These are phyloP conservation scores for Coemansia sp. DNA, from an alignment of 192 early-diverging fungal genomes.

Conservation along the genomic window DNA sequence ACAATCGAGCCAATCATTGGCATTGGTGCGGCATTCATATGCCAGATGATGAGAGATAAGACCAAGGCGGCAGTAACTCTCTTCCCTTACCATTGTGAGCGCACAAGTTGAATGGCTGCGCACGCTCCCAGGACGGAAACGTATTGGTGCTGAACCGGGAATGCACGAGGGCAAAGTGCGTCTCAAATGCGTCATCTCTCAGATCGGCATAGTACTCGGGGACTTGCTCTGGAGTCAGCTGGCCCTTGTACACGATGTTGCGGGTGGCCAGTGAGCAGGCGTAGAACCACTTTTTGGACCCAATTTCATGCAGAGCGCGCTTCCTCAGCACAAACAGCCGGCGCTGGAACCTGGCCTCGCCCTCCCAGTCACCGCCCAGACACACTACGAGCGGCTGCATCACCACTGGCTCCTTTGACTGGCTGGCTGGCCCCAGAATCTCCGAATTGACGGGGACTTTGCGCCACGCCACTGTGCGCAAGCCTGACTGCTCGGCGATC, in stretches of 20 bases:
- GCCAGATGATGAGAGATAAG: not conserved
- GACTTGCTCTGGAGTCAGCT: constrained; percentile 91
- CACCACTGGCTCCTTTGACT: constrained; percentile 87
- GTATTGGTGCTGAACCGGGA: constrained; percentile 99
- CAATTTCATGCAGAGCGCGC: constrained; percentile 81
- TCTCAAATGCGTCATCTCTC: constrained; percentile 71
- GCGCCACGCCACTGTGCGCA: constrained; percentile 87
- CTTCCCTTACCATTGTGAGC: constrained; percentile 97
- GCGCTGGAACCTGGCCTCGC: constrained; percentile 65
- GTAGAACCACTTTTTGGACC: constrained; percentile 90
- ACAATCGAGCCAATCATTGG: too few species aligned
- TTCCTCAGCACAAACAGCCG: constrained; percentile 90
- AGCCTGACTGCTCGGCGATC: constrained; percentile 69
- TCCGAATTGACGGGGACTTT: constrained; percentile 76
- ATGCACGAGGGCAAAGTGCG: constrained; percentile 96
- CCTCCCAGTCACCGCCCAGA: constrained; percentile 30
- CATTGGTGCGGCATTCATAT: too few species aligned
- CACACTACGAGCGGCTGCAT: constrained; percentile 88
- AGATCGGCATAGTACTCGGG: constrained; percentile 92
- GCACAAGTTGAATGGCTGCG: constrained; percentile 97
- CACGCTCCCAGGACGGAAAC: constrained; percentile 98
- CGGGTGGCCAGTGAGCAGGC: constrained; percentile 92
- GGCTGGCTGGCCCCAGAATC: constrained; percentile 86
- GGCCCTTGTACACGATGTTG: constrained; percentile 97
- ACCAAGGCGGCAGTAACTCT: not conserved